A percentile compares a stretch with the other conserved stretches of the same genome.
Conservation (phyloP, 1,284 basidiomycete species). For the Cryptococcus maquisensis region DNA sequence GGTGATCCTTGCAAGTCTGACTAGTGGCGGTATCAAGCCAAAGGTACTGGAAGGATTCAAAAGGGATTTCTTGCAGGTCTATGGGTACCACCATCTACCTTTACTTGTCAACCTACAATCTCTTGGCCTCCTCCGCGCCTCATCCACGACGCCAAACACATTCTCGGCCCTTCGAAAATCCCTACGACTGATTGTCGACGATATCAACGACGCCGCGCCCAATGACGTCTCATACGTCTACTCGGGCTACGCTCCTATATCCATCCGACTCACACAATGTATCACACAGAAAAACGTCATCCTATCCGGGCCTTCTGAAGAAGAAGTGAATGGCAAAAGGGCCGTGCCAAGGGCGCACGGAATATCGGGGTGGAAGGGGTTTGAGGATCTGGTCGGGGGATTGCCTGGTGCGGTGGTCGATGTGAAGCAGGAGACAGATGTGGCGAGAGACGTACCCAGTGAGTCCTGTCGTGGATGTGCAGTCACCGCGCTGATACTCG, state of each 20-base stretch:
- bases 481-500: background rate
- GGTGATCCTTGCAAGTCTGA: slow-evolving; percentile 79
- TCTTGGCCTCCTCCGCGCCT: slow-evolving; percentile 59
- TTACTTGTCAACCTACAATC: slow-evolving; percentile 74
- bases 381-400: slow-evolving; percentile 78
- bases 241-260: slow-evolving; percentile 94
- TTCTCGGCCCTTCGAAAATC: slow-evolving; percentile 73
- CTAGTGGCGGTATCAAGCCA: slow-evolving; percentile 76
- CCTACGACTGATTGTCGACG: slow-evolving; percentile 88
- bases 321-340: slow-evolving; percentile 25
- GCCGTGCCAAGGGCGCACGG: slow-evolving; percentile 65
- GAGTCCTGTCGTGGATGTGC: background rate
- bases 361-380: slow-evolving; percentile 92
- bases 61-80: slow-evolving; percentile 85
- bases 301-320: slow-evolving; percentile 44
- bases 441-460: slow-evolving; percentile 2
- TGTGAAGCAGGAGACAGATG: slow-evolving; percentile 54
- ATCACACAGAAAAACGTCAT: slow-evolving; percentile 85
- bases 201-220: slow-evolving; percentile 63
- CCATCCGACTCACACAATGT: slow-evolving; percentile 85
- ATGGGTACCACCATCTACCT: slow-evolving; percentile 86
- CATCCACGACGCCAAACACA: slow-evolving; percentile 49
- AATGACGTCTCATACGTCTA: slow-evolving; percentile 94
- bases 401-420: slow-evolving; percentile 86
- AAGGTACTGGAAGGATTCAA: slow-evolving; percentile 85